Evolutionary conservation across 2,329 filamentous ascomycete genomes (phyloP), one percentile per base, ranked within the genome.

Genomic region (Neonectria neomacrospora): DNA sequence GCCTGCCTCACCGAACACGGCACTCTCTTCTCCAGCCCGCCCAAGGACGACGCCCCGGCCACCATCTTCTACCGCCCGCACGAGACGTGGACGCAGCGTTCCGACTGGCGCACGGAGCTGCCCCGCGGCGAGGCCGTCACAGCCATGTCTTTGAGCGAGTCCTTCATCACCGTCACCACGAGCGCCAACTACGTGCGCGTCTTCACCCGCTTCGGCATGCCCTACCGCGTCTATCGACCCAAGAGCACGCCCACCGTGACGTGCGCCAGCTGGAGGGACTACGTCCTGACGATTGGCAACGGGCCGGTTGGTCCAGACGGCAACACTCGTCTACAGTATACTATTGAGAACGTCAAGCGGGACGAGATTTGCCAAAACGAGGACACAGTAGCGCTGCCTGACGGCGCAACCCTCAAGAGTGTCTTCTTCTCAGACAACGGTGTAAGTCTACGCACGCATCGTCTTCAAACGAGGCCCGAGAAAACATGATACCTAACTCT

Each of bases 11-110:
- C 92, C 71, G 91, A 96, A 61, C 90, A 92, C 59, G 95, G 96
- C 16, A 86, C 93, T 0, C 84, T 97, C 1, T 97, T 97, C 75
- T 91, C 94, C 1, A 95, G 92, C 64, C 91, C 90, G 22, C 88
- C 93, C 1, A 85, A 83, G 9, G 85, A 88, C 32, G 87, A 89
- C 61, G 71, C 77, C 10, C 89, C 92, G 2, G 92, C 95, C 4
- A 90, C 89, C 32, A 88, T 99, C n/a, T 97, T 97, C 79, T 99
- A 98, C 78, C 88, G 96, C 7, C 96, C 96, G 0, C 96, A 99
- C 75, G 95, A 99, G 80, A 96, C 93, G 1, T 99, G 96, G 96
- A 97, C 94, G 2, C 87, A 92, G 53, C 87, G 96, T 54, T 88
- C 89, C 20, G 96, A 99, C 78, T 98, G 95, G 94, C 89, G 93